Evolutionary conservation across 2,329 filamentous ascomycete species (phyloP), one percentile per base, ranked within the genome.

Genomic region (Epichloe gansuensis): DNA sequence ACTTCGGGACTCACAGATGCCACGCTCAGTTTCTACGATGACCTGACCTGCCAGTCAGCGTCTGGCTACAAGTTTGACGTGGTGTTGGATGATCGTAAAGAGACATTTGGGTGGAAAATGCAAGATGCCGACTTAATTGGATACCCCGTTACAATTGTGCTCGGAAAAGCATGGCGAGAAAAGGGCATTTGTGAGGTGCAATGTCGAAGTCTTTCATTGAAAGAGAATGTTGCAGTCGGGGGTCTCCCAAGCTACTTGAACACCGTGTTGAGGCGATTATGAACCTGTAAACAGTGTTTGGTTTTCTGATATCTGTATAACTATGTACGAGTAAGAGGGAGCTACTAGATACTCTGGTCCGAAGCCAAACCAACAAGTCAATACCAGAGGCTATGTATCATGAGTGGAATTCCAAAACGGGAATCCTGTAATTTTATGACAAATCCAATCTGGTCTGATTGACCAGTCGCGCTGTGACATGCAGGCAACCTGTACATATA

Each of bases 61-160:
- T 50, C 50, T 15, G 58, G 49, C 13, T 31, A 56, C 4, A 53
- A 61, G 2, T 55, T 85, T 5, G 89, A 95, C 62, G 71, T 77
- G 2, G 74, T 89, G 2, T 67, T 95, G 1, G 89, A 95, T 64
- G 89, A 95, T 66, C 75, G 85, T 17, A 63, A 72, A 11, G 76
- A 80, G 58, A 72, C 77, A 1, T 74, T 96, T 55, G 78, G 81
- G 3, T 95, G 88, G 87, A 97, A 95, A 66, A 72, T 97, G 63
- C 82, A 81, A 39, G 93, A 98, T 68, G 93, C 91, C 1, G 90
- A 97, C 66, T 65, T 93, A 53, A 80, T 91, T 51, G 93, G 93
- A 3, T 95, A 94, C 64, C 91, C 91, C 0, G 74, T 97, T 12
- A 74, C 91, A 8, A 74, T 96, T 12, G 75, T 96, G 2, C 66